Evolutionary conservation across 2,329 filamentous ascomycete genomes (phyloP).

Genomic region (Zymoseptoria ardabiliae): DNA sequence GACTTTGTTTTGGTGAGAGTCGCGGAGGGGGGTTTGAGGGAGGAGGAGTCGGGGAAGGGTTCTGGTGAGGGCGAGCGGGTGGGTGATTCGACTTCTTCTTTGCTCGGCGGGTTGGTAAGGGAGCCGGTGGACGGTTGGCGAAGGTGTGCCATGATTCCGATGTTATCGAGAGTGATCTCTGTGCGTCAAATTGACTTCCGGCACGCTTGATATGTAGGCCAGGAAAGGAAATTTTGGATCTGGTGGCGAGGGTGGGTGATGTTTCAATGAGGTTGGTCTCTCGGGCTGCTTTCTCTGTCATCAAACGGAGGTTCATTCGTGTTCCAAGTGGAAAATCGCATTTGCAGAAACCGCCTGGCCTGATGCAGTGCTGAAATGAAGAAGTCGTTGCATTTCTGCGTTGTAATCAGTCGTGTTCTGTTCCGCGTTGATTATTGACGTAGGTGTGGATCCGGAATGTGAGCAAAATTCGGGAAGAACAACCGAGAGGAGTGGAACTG

Average conservation of each 20-base stretch:
- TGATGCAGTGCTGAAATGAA: background rate
- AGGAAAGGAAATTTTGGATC: background rate
- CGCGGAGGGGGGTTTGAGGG: constrained; percentile 1
- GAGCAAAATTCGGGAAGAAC: background rate
- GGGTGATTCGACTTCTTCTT: constrained; percentile 15
- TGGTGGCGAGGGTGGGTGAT: background rate
- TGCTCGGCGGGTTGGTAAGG: background rate
- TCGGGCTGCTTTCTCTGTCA: background rate
- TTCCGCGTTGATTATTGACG: background rate
- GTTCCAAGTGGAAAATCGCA: background rate
- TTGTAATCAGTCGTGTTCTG: background rate
- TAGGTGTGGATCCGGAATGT: background rate
- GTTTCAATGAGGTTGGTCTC: background rate
- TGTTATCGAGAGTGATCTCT: background rate
- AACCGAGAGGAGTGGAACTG: background rate
- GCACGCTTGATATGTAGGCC: background rate
- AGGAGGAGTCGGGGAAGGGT: constrained; percentile 6
- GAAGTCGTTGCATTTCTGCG: background rate
- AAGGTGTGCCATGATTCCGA: background rate
- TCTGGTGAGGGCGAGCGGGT: constrained; percentile 6
- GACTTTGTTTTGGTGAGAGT: constrained; percentile 15
- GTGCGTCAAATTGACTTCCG: background rate
- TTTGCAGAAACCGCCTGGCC: too few species aligned
- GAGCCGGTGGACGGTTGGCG: background rate
- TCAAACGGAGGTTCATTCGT: background rate